Evolutionary conservation across 140 eudicot genomes (phyloP).

Genomic region (Flaveria floridana): DNA sequence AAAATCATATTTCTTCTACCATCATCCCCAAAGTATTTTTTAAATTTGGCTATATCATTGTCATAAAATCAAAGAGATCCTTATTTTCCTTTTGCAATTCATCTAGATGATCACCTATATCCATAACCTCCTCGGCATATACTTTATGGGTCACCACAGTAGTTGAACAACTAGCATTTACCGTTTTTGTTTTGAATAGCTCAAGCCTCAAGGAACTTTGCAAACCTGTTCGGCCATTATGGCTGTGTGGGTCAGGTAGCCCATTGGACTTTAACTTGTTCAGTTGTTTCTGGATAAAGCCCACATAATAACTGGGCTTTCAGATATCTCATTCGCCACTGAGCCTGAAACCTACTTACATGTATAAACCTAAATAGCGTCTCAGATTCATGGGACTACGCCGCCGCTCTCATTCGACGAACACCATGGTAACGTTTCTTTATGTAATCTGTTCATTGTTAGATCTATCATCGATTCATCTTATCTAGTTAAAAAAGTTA

Average conservation of each 20-base stretch:
- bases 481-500: neutral
- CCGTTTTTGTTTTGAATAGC: no score
- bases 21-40: no score
- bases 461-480: slow-evolving; percentile 16
- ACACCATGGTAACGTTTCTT: slow-evolving; percentile 28
- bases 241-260: neutral
- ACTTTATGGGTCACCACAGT: no score
- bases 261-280: neutral
- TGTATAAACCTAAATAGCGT: neutral
- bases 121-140: no score
- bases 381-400: neutral
- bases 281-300: neutral
- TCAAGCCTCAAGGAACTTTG: no score
- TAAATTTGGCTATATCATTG: no score
- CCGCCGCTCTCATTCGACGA: slow-evolving; percentile 21
- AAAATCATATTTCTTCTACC: no score
- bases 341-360: slow-evolving; percentile 17
- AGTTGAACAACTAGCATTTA: no score
- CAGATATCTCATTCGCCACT: neutral
- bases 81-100: no score
- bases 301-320: neutral
- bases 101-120: no score
- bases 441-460: neutral
- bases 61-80: no score
- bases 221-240: no score